phyloP scores from a whole-genome alignment of 2,329 filamentous ascomycete species.

The Ambrosiella xylebori region DNA sequence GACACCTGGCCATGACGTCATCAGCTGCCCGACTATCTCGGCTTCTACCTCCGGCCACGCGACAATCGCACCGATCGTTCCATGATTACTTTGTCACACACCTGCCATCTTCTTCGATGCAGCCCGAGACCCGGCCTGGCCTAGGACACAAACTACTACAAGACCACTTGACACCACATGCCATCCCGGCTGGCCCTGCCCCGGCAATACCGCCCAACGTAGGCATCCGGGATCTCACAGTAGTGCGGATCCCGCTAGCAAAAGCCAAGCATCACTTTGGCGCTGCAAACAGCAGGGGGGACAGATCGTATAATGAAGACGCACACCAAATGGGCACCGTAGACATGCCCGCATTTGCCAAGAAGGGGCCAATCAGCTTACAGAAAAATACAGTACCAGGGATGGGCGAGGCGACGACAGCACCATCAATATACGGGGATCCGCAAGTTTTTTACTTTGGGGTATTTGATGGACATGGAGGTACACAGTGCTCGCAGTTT shows the following conservation, averaged over 20 bases:
- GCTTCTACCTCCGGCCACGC: background rate
- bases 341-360: constrained; percentile 82
- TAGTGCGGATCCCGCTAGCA: constrained; percentile 83
- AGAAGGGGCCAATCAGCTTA: constrained; percentile 52
- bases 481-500: constrained; percentile 74
- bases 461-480: constrained; percentile 91
- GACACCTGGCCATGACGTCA: constrained; percentile 10
- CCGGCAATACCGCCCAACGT: constrained; percentile 42
- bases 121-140: constrained; percentile 62
- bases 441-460: constrained; percentile 97
- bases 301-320: constrained; percentile 81
- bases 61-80: constrained; percentile 37
- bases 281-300: constrained; percentile 59
- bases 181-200: constrained; percentile 28
- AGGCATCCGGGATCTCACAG: constrained; percentile 60
- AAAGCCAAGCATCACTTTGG: constrained; percentile 96
- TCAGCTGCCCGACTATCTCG: background rate
- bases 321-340: constrained; percentile 87
- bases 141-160: constrained; percentile 76
- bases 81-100: constrained; percentile 97
- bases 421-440: constrained; percentile 67
- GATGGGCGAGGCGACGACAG: constrained; percentile 44
- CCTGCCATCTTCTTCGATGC: constrained; percentile 78
- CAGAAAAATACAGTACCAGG: constrained; percentile 20
- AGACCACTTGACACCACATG: constrained; percentile 64